A percentile compares a stretch with the other conserved stretches of the same genome.
phyloP scores from a whole-genome alignment of 345 rosid genomes.

The Populus pruinosa region DNA sequence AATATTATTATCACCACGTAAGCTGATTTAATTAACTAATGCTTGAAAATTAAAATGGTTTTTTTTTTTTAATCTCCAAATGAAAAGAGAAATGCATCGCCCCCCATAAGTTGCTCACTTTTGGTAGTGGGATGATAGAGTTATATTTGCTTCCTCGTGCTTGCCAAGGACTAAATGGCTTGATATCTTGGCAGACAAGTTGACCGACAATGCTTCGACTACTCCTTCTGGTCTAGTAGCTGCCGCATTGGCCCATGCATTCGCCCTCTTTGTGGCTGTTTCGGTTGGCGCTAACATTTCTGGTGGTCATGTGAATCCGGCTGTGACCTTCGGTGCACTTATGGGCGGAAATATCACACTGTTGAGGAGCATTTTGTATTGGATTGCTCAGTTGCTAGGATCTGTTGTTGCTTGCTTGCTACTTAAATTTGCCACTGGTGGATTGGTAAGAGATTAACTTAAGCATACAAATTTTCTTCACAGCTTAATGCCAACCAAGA shows the following conservation, averaged over 20 bases:
- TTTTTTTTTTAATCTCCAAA: no score
- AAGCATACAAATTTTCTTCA: neutral
- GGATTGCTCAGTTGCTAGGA: constrained; percentile 24
- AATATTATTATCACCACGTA: no score
- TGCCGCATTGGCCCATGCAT: constrained; percentile 20
- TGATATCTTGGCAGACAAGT: constrained; percentile 23
- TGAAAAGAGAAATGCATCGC: neutral
- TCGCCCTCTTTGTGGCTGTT: constrained; percentile 24
- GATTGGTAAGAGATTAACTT: constrained; percentile 1
- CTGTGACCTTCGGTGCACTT: constrained; percentile 25
- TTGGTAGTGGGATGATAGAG: neutral
- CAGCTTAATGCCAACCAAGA: neutral
- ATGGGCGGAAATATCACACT: constrained; percentile 22
- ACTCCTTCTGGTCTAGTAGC: constrained; percentile 26
- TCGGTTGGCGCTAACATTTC: constrained; percentile 26
- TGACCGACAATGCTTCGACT: constrained; percentile 25
- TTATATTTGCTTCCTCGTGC: neutral
- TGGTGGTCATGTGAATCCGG: constrained; percentile 24
- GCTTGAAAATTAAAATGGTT: neutral
- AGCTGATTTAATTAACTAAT: no score
- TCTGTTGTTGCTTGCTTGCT: constrained; percentile 27
- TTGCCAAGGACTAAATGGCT: neutral
- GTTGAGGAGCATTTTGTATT: constrained; percentile 18
- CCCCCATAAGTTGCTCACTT: no score
- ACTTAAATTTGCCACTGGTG: constrained; percentile 19